Conservation (phyloP, 768 basidiomycete genomes). For the Russula lepida region DNA sequence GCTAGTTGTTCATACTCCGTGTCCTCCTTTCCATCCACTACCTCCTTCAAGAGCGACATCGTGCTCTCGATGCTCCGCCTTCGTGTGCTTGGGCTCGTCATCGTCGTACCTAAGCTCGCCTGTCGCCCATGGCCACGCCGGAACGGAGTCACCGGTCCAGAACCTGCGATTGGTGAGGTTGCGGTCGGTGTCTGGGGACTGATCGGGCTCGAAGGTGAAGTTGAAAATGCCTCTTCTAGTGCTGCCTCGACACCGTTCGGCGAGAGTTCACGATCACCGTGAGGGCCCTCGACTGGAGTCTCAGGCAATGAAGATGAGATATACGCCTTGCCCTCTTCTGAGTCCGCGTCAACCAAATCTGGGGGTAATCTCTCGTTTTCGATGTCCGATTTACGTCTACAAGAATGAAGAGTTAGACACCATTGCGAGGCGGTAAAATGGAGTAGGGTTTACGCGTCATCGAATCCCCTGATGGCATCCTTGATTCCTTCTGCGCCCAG, state of each 20-base stretch:
- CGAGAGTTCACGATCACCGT: constrained; percentile 24
- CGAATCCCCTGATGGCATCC: constrained; percentile 87
- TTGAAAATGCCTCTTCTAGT: constrained; percentile 27
- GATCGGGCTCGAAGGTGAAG: constrained; percentile 21
- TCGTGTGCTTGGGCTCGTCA: constrained; percentile 89
- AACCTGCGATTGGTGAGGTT: constrained; percentile 15
- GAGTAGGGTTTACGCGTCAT: constrained; percentile 73
- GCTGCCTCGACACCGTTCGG: constrained; percentile 28
- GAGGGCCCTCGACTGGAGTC: constrained; percentile 42
- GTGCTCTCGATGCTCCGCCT: constrained; percentile 92
- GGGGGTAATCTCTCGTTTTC: constrained; percentile 99
- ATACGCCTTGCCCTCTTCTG: constrained; percentile 58
- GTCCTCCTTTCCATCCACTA: constrained; percentile 67
- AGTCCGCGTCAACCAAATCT: constrained; percentile 78
- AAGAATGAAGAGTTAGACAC: neutral
- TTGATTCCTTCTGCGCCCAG: constrained; percentile 91
- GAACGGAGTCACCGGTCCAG: constrained; percentile 37
- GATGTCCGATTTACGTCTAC: constrained; percentile 91
- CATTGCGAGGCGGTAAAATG: neutral
- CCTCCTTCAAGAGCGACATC: constrained; percentile 90
- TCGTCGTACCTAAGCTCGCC: constrained; percentile 87
- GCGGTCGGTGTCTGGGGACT: constrained; percentile 24
- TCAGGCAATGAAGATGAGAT: constrained; percentile 41
- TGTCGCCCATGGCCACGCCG: constrained; percentile 67
- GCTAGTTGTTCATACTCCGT: constrained; percentile 25